These are phyloP conservation scores for Brassica carinata DNA, from an alignment of 345 rosid genomes.

Conservation along the genomic window DNA sequence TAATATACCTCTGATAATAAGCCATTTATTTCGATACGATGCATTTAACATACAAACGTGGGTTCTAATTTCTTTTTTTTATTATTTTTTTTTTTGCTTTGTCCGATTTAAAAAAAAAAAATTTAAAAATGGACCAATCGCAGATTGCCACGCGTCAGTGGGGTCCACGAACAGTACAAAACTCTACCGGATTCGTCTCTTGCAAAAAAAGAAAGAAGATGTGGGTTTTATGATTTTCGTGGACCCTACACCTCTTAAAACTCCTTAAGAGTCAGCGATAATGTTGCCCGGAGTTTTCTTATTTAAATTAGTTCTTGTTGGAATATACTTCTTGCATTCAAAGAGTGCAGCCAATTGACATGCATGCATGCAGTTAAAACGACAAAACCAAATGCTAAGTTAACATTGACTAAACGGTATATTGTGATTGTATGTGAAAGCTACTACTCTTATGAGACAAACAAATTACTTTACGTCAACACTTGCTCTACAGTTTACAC, in stretches of 20 bases:
- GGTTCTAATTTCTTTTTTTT: no score
- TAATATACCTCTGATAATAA: conserved; percentile 25
- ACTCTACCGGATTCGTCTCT: no score
- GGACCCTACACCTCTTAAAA: no score
- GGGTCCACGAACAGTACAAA: no score
- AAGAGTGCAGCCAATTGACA: conserved; percentile 32
- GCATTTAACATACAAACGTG: neutral
- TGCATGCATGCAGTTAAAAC: conserved; percentile 41
- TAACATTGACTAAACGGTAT: conserved; percentile 20
- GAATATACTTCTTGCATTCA: conserved; percentile 38
- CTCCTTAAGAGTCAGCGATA: no score
- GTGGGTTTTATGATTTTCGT: no score
- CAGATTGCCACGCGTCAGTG: no score
- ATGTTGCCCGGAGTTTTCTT: no score
- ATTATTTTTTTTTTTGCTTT: no score
- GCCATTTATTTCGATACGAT: conserved; percentile 24
- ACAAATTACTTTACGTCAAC: conserved; percentile 28
- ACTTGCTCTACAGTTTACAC: conserved; percentile 13
- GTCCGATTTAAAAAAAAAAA: no score
- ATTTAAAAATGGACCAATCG: no score
- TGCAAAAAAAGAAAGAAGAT: no score
- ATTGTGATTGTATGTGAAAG: conserved; percentile 26
- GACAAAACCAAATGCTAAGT: conserved; percentile 26
- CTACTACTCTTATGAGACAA: conserved; percentile 29
- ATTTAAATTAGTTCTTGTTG: conserved; percentile 37